A percentile compares a stretch with the other conserved stretches of the same genome.
Conservation (phyloP, 306 rosid genomes). For the Medicago truncatula region DNA sequence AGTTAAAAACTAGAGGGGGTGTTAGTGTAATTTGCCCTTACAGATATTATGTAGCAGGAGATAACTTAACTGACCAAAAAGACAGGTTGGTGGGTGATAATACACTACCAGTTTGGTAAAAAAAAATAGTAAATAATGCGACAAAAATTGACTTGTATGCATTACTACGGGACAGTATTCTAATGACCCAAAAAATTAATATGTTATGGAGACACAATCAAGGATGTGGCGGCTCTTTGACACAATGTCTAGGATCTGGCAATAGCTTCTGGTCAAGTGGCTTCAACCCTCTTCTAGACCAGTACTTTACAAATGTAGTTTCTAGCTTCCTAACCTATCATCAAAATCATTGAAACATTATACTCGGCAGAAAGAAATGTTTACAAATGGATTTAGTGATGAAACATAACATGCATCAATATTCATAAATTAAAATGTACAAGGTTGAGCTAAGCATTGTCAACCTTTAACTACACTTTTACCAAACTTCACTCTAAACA, state of each 20-base stretch:
- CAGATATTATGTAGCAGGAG: not conserved
- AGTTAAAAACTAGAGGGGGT: too few species aligned
- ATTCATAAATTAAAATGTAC: too few species aligned
- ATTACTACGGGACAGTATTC: conserved; percentile 24
- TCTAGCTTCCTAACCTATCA: conserved; percentile 81
- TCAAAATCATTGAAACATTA: conserved; percentile 34
- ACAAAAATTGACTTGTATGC: conserved; percentile 39
- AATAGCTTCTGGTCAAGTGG: conserved; percentile 68
- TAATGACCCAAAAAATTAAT: not conserved
- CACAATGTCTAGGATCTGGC: conserved; percentile 59
- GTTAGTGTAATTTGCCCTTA: too few species aligned
- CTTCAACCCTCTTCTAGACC: conserved; percentile 77
- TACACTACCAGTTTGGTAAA: not conserved
- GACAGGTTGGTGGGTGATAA: not conserved
- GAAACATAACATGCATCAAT: too few species aligned
- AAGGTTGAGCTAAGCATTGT: too few species aligned
- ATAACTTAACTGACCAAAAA: not conserved
- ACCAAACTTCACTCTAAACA: not conserved
- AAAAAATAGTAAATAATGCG: not conserved
- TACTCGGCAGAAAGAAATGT: conserved; percentile 15
- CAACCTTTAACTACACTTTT: not conserved
- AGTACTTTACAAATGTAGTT: conserved; percentile 60
- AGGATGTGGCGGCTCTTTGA: conserved; percentile 66
- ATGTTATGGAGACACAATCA: conserved; percentile 24
- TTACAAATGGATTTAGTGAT: not conserved